Evolutionary conservation across 371 early-diverging fungal genomes (phyloP).

Genomic region (Syncephalis fuscata): DNA sequence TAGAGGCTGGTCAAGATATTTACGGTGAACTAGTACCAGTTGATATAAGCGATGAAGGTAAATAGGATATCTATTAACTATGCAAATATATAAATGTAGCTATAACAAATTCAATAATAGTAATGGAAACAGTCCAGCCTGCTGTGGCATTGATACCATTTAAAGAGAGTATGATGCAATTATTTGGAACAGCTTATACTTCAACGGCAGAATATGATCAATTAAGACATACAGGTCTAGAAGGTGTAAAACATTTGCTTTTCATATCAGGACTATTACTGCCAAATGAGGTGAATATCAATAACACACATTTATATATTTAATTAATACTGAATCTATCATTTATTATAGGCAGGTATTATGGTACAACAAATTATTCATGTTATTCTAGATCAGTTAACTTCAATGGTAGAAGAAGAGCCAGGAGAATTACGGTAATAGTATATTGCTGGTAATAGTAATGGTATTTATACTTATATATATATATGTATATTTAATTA

Average conservation of each 20-base stretch:
- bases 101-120: constrained; percentile 4
- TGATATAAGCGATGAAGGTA: constrained; percentile 3
- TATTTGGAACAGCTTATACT: constrained; percentile 35
- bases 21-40: constrained; percentile 31
- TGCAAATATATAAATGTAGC: not conserved
- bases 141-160: constrained; percentile 33
- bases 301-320: too few species aligned
- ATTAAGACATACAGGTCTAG: constrained; percentile 40
- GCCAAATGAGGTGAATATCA: too few species aligned
- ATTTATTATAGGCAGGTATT: too few species aligned
- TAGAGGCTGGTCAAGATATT: constrained; percentile 35
- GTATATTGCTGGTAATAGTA: too few species aligned
- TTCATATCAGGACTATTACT: too few species aligned
- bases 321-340: too few species aligned
- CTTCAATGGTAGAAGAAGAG: too few species aligned
- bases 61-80: not conserved
- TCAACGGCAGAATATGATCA: constrained; percentile 52
- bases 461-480: too few species aligned
- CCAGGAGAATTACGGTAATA: too few species aligned
- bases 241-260: constrained; percentile 9
- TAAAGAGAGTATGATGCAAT: constrained; percentile 46
- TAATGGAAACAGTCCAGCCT: constrained; percentile 19
- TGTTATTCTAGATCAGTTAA: too few species aligned
- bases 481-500: too few species aligned
- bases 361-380: too few species aligned